Percentiles rank a stretch among this genome's conserved stretches.
Evolutionary conservation across 1,139 yeast genomes (phyloP).

Genomic region (Nakaseomyces kungkrabaensis): DNA sequence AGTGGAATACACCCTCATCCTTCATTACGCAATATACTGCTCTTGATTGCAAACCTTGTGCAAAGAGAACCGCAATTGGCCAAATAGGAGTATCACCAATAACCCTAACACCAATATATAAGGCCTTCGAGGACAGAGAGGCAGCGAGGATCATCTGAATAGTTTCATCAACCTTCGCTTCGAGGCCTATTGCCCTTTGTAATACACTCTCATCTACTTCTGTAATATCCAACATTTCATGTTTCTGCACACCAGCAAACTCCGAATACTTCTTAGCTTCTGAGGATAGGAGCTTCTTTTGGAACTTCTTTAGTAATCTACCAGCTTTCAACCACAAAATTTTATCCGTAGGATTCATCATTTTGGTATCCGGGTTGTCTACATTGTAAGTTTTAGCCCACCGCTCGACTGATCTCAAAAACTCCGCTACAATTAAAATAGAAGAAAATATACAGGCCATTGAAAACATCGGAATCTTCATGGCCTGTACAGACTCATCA

Average conservation of each 20-base stretch:
- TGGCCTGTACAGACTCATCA: slow-evolving; percentile 53
- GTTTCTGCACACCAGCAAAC: slow-evolving; percentile 43
- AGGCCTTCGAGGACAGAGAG: slow-evolving; percentile 44
- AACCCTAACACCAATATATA: slow-evolving; percentile 60
- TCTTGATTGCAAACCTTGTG: slow-evolving; percentile 63
- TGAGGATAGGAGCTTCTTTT: slow-evolving; percentile 40
- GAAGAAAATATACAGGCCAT: slow-evolving; percentile 59
- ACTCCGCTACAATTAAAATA: slow-evolving; percentile 50
- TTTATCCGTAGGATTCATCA: slow-evolving; percentile 29
- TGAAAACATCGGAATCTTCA: slow-evolving; percentile 66
- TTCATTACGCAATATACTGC: slow-evolving; percentile 35
- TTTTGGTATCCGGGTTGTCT: slow-evolving; percentile 14
- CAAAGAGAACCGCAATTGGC: slow-evolving; percentile 69
- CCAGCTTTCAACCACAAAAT: slow-evolving; percentile 32
- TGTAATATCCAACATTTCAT: slow-evolving; percentile 44
- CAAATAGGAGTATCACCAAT: slow-evolving; percentile 76
- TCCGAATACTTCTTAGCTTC: slow-evolving; percentile 44
- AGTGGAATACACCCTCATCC: slow-evolving; percentile 4
- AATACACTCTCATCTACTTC: slow-evolving; percentile 38
- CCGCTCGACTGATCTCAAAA: slow-evolving; percentile 45
- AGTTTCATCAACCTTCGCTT: slow-evolving; percentile 33
- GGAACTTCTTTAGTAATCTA: slow-evolving; percentile 44
- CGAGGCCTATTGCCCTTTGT: slow-evolving; percentile 35
- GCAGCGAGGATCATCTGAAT: slow-evolving; percentile 38
- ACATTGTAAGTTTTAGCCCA: slow-evolving; percentile 34